Evolutionary conservation across 306 rosid genomes (phyloP), one percentile per base, ranked within the genome.

Genomic region (Prunus armeniaca): DNA sequence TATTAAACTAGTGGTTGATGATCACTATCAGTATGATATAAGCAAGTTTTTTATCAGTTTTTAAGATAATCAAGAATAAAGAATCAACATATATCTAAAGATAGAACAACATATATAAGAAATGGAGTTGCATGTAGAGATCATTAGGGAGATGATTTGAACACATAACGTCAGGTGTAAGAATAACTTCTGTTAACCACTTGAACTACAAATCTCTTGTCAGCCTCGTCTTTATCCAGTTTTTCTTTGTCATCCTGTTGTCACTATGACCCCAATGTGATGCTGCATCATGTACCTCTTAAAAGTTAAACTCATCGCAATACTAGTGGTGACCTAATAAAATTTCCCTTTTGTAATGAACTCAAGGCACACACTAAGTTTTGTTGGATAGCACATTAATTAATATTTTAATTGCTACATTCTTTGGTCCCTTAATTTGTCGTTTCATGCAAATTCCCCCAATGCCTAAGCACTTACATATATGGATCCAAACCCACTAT

Each of bases 1-100:
- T 77, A 87, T 87, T 85, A 17, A 41, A 56, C 47, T 52, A 79
- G 93, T 87, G 90, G 56, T 12, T 82, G 86, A 60, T 89, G 88
- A 88, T 38, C 84, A 47, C 56, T 43, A 63, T 11, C 67, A 34
- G 12, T 79, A 24, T 63, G 25, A 46, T 19, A 58, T 14, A 43
- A 25, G 34, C 38, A 60, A 60, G 5, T 52, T 8, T 64, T 64
- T 34, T 2, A 28, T 64, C 5, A 27, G 38, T 76, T 49, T 49
- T 30, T 54, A 27, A 61, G 76, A 61, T 69, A 19, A 27, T 27
- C 60, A 67, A 32, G 57, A 69, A 60, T 24, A 80, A 12, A 14
- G 38, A 66, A 69, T 28, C 68, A 51, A 2, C 34, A 25, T 24
- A 12, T 24, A 24, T 12, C 7, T 58, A 58, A 5, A 61, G n/a